phyloP scores from a whole-genome alignment of 345 rosid genomes.

The Brassica nigra region DNA sequence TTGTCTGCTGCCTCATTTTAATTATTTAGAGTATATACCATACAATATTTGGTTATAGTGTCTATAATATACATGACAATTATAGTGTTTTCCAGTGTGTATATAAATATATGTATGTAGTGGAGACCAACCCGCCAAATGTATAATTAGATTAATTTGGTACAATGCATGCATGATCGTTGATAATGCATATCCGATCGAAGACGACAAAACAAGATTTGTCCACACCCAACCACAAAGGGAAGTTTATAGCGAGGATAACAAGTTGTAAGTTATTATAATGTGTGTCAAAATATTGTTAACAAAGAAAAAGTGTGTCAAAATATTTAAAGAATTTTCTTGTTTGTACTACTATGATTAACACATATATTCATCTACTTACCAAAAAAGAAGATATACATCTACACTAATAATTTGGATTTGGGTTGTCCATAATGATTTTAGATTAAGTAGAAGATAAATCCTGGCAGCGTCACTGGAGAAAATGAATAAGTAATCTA shows the following conservation, averaged over 20 bases:
- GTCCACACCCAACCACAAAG: not conserved
- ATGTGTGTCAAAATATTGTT: not conserved
- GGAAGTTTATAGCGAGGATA: not conserved
- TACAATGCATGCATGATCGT: slow-evolving; percentile 35
- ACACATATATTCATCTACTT: not conserved
- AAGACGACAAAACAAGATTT: slow-evolving; percentile 27
- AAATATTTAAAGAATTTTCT: not conserved
- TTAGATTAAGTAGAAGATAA: not conserved
- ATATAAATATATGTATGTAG: slow-evolving; percentile 18
- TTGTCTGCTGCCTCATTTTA: slow-evolving; percentile 3
- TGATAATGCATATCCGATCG: slow-evolving; percentile 21
- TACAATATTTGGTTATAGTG: not conserved
- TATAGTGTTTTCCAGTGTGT: not conserved
- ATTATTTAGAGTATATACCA: not conserved
- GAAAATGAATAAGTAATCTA: not conserved
- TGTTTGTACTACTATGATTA: not conserved
- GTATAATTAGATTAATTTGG: not conserved
- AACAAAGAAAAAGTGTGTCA: not conserved
- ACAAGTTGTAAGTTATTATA: slow-evolving; percentile 1
- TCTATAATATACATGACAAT: not conserved
- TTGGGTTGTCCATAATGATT: not conserved
- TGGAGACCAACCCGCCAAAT: slow-evolving; percentile 28
- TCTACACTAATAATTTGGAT: not conserved
- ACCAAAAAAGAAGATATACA: too few relatives aligned
- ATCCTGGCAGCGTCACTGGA: not conserved